A percentile compares a stretch with the other conserved stretches of the same genome.
Conservation (phyloP, 2,329 filamentous ascomycete genomes). For the Xylariaceae sp. region DNA sequence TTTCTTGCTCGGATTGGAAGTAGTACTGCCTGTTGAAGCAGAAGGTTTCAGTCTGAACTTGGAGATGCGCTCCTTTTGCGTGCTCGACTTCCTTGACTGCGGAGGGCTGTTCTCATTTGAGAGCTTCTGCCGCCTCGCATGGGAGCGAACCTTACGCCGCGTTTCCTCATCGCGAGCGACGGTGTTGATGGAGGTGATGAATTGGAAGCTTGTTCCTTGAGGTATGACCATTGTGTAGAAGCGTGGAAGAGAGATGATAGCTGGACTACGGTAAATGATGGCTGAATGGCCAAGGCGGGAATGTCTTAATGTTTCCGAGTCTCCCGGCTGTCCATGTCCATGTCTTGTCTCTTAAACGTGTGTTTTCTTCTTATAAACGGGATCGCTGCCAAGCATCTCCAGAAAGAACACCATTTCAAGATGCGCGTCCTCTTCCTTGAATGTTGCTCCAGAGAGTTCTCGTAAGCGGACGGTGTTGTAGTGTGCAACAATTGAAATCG, state of each 20-base stretch:
- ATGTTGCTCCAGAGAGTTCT: conserved; percentile 9
- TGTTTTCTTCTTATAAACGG: conserved; percentile 18
- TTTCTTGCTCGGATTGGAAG: conserved; percentile 9
- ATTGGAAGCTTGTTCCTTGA: conserved; percentile 39
- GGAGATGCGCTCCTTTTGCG: conserved; percentile 42
- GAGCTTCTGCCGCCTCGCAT: conserved; percentile 43
- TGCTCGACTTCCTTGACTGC: conserved; percentile 35
- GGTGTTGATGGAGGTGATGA: conserved; percentile 45
- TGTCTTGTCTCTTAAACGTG: too few species aligned
- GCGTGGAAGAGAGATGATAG: not conserved
- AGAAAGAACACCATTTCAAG: conserved; percentile 2
- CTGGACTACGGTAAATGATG: not conserved
- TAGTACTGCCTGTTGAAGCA: conserved; percentile 9
- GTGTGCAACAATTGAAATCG: conserved; percentile 17
- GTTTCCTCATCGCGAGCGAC: conserved; percentile 44
- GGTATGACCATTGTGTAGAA: conserved; percentile 24
- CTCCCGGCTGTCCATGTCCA: conserved; percentile 5
- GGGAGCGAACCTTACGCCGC: conserved; percentile 43
- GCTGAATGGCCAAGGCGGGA: conserved; percentile 3
- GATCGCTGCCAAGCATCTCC: not conserved
- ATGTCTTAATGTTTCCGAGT: conserved; percentile 8
- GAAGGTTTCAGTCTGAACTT: conserved; percentile 40
- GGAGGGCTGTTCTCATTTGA: conserved; percentile 33
- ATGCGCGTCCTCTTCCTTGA: conserved; percentile 15
- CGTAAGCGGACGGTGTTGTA: conserved; percentile 10